phyloP scores from a whole-genome alignment of 2,329 filamentous ascomycete species.

The Clarireedia sp. region DNA sequence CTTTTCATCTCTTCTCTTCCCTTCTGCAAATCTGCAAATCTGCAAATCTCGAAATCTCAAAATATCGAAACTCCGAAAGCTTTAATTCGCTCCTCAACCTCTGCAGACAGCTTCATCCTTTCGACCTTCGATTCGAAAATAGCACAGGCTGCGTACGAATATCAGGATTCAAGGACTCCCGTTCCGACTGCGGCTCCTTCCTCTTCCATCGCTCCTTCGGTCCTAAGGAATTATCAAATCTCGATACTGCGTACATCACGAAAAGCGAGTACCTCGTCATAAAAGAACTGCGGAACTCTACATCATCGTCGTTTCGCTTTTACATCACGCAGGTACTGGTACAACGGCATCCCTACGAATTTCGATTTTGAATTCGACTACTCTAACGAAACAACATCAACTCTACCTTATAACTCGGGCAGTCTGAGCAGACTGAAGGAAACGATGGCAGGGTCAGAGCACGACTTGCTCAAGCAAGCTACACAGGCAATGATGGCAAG shows the following conservation, averaged over 20 bases:
- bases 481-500: slow-evolving; percentile 31
- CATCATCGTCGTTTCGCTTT: neutral
- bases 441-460: slow-evolving; percentile 26
- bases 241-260: neutral
- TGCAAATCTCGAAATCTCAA: too few relatives aligned
- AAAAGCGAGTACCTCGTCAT: neutral
- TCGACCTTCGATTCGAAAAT: too few relatives aligned
- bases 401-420: neutral
- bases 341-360: neutral
- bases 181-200: slow-evolving; percentile 3
- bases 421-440: slow-evolving; percentile 4
- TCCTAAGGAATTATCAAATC: neutral
- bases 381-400: neutral
- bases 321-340: neutral
- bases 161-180: too few relatives aligned
- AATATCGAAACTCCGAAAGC: too few relatives aligned
- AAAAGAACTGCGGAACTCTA: neutral
- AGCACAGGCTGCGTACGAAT: too few relatives aligned
- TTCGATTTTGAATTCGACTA: neutral
- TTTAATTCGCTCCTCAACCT: too few relatives aligned
- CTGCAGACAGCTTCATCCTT: too few relatives aligned
- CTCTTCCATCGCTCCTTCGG: neutral
- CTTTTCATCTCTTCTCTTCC: too few relatives aligned
- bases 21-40: too few relatives aligned
- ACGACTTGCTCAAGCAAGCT: slow-evolving; percentile 30